Conservation (phyloP, 2,329 filamentous ascomycete species). For the Exophiala phaeomuriformis region DNA sequence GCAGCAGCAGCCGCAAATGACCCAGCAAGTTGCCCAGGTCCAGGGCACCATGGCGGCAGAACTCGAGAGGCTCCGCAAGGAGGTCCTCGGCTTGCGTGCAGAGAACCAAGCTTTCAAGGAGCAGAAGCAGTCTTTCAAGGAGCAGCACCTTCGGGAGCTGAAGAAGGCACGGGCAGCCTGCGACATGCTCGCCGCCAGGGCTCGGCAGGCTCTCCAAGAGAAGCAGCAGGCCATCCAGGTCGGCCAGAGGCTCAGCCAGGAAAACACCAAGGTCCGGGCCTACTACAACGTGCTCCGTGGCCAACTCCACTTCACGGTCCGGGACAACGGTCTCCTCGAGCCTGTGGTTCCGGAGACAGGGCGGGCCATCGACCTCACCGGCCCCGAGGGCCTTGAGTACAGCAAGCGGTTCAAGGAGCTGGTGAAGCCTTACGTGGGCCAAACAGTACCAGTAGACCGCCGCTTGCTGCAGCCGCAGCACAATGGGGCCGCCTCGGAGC, state of each 20-base stretch:
- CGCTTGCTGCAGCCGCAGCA: not conserved
- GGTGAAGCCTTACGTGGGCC: not conserved
- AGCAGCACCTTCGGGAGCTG: too few species aligned
- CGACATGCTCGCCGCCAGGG: too few species aligned
- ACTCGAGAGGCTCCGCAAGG: too few species aligned
- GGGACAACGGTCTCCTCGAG: conserved; percentile 1
- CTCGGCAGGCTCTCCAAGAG: too few species aligned
- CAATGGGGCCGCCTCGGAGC: not conserved
- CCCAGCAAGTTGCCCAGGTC: too few species aligned
- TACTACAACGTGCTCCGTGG: conserved; percentile 8
- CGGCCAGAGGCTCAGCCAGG: not conserved
- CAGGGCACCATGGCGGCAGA: too few species aligned
- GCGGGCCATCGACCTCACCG: not conserved
- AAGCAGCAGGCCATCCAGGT: not conserved
- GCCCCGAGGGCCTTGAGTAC: not conserved
- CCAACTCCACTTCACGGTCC: conserved; percentile 2
- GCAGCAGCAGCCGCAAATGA: too few species aligned
- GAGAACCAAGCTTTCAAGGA: too few species aligned
- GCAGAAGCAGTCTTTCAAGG: too few species aligned
- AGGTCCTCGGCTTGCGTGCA: too few species aligned
- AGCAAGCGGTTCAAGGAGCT: not conserved
- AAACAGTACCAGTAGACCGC: not conserved
- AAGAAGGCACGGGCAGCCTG: too few species aligned
- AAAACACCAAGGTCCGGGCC: not conserved
- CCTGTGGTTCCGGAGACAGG: conserved; percentile 4